Base-by-base conservation (phyloP, 108 stramenopile genomes). In the Schizochytrium sp. region DNA sequence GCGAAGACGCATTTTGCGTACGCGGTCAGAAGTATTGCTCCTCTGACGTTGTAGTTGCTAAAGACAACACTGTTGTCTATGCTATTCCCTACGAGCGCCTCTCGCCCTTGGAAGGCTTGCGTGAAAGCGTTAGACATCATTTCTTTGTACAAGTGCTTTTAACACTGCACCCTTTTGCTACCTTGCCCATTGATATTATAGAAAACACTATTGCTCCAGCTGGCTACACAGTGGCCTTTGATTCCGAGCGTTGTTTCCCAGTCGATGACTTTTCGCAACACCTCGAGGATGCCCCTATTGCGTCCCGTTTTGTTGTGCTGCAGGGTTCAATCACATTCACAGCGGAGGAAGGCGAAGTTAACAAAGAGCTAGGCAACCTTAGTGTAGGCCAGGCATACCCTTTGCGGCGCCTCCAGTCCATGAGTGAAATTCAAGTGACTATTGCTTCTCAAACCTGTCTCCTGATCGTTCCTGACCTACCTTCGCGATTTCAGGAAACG, bases 1-100 rank as follows among this genome's bases (percentile, higher is more conserved):
- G 76, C 10, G 76, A 83, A 40, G 76, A 83, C 50, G 53, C 76
- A 8, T 55, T 50, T 12, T 49, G 47, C 50, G 50, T 83, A 10
- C 50, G n/a, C 15, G 76, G 76, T 5, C 76, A 38, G 5, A 7
- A 13, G 0, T 40, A 53, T 53, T 49, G 5, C 10, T 83, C 76
- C 47, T 55, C 50, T 47, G 76, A 83, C 47, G 53, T 83, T 46
- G 76, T 83, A 47, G 76, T 83, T 5, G 76, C 50, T 5, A 46
- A 83, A 42, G 76, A 55, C 47, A n/a, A 55, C 5, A 55, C 53
- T 1, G 76, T 55, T 5, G 50, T 83, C 76, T 10, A 55, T 42
- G 50, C 50, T 10, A 49, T 55, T 83, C 76, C 53, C 5, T 55
- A 55, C 76, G 13, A 5, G 47, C 19, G 15, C 2, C 50, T 83